Evolutionary conservation across 495 filamentous ascomycete genomes (phyloP), one percentile per base, ranked within the genome.

Genomic region (Amniculicola lignicola): DNA sequence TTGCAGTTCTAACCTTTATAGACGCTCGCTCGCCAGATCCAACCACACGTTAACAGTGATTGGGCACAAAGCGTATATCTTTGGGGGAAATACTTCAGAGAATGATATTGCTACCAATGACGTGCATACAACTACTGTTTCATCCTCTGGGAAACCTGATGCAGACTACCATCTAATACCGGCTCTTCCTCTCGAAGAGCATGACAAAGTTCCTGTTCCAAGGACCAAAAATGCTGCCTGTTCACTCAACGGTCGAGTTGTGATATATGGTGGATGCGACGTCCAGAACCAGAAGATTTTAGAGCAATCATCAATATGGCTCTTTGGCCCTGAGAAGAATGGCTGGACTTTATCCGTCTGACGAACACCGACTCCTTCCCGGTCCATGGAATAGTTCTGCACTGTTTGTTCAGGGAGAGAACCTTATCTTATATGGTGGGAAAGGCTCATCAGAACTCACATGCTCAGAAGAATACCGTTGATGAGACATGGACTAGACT

Each of bases 61-160:
- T 43, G 59, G 59, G 35, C 65, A 75, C 55, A 77, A 74, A 41
- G 72, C 74, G 3, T 76, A 79, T 65, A 72, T 82, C 45, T 80
- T 79, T 54, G 79, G 79, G 11, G 79, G 79, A 51, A 57, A 68
- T 28, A 70, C 67, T 3, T 63, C 55, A 24, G 56, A 60, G 0
- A 68, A 68, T 23, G 58, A 70, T 12, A 62, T 80, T 22, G 75
- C 76, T 15, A 63, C 68, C n/a, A 73, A 71, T 51, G 72, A 72
- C 6, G 65, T 79, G 1, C 75, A 80, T 55, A 67, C 66, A 38
- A 54, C 80, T 40, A 70, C 70, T 14, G 12, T 39, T 15, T 33
- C 15, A 12, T 1, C 7, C 4, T 6, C 7, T 7, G 31, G 15
- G n/a, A 16, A 51, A 18, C 14, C n/a, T 10, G 33, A 41, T 2